Conservation (phyloP, 371 early-diverging fungal genomes). For the Apophysomyces elegans region DNA sequence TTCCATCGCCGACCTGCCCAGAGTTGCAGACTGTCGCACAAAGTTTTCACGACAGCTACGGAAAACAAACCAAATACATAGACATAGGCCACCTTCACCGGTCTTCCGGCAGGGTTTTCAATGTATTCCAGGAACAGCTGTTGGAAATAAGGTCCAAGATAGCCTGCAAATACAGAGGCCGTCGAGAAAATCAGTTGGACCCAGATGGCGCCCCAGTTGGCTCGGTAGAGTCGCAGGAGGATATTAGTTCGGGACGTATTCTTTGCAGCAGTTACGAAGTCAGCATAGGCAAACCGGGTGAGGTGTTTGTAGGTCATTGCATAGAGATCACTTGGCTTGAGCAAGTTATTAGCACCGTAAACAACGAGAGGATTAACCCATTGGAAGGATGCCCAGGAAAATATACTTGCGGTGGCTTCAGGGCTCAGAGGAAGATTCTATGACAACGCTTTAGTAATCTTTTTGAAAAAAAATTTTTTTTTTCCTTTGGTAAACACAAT, state of each 20-base stretch:
- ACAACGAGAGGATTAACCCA: slow-evolving; percentile 30
- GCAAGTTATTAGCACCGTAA: too few species aligned
- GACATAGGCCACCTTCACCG: slow-evolving; percentile 44
- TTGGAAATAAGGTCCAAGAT: slow-evolving; percentile 49
- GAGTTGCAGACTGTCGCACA: slow-evolving; percentile 47
- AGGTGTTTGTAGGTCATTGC: slow-evolving; percentile 39
- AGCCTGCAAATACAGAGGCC: slow-evolving; percentile 33
- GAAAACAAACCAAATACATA: slow-evolving; percentile 53
- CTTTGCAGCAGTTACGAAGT: slow-evolving; percentile 21
- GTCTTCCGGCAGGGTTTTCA: slow-evolving; percentile 27
- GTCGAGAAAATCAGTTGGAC: slow-evolving; percentile 41
- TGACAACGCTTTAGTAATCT: not conserved
- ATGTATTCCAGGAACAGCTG: slow-evolving; percentile 47
- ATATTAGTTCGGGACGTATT: slow-evolving; percentile 4
- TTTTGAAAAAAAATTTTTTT: not conserved
- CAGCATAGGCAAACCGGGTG: slow-evolving; percentile 28
- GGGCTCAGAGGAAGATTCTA: slow-evolving; percentile 36
- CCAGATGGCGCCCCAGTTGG: slow-evolving; percentile 32
- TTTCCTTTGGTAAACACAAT: not conserved
- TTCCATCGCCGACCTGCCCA: slow-evolving; percentile 57
- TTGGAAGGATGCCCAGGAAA: slow-evolving; percentile 43
- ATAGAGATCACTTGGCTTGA: slow-evolving; percentile 33
- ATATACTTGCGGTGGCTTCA: slow-evolving; percentile 40
- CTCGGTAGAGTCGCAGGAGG: slow-evolving; percentile 28
- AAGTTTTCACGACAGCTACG: slow-evolving; percentile 37